Evolutionary conservation across 108 stramenopile species (phyloP).

Genomic region (Fistulifera solaris): DNA sequence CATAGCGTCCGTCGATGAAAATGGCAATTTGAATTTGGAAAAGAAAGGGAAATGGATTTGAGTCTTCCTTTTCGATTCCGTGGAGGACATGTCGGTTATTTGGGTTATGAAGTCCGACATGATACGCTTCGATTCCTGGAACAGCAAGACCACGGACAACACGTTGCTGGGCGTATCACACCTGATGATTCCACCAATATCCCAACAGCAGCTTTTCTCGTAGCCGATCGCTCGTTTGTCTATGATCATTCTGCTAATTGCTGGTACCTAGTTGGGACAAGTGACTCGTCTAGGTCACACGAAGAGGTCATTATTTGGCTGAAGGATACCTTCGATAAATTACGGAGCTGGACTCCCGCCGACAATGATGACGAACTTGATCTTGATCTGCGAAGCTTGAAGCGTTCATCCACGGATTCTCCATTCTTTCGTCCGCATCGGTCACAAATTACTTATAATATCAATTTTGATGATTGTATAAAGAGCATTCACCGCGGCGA

Average conservation of each 20-base stretch:
- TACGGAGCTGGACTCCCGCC: slow-evolving; percentile 1
- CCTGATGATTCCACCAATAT: slow-evolving; percentile 21
- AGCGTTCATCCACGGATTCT: neutral
- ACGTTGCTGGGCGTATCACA: neutral
- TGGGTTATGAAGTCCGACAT: slow-evolving; percentile 76
- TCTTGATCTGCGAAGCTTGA: neutral
- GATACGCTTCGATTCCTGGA: slow-evolving; percentile 43
- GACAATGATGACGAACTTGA: neutral
- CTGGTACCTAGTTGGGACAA: slow-evolving; percentile 63
- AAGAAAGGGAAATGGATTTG: neutral
- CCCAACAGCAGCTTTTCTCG: slow-evolving; percentile 71
- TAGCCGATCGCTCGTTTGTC: slow-evolving; percentile 58
- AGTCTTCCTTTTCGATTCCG: slow-evolving; percentile 60
- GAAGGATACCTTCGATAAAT: slow-evolving; percentile 12
- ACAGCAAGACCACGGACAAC: neutral
- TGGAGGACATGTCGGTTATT: slow-evolving; percentile 73
- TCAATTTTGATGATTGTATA: slow-evolving; percentile 57
- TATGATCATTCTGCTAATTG: slow-evolving; percentile 56
- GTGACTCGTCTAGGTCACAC: slow-evolving; percentile 11
- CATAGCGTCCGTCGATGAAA: too few species aligned
- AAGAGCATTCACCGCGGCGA: slow-evolving; percentile 79
- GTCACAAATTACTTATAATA: slow-evolving; percentile 36
- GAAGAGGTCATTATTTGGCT: slow-evolving; percentile 45
- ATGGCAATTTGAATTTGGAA: too few species aligned
- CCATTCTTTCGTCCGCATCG: slow-evolving; percentile 45